A percentile compares a stretch with the other conserved stretches of the same genome.
phyloP scores from a whole-genome alignment of 495 filamentous ascomycete species.

The Beverwykella pulmonaria region DNA sequence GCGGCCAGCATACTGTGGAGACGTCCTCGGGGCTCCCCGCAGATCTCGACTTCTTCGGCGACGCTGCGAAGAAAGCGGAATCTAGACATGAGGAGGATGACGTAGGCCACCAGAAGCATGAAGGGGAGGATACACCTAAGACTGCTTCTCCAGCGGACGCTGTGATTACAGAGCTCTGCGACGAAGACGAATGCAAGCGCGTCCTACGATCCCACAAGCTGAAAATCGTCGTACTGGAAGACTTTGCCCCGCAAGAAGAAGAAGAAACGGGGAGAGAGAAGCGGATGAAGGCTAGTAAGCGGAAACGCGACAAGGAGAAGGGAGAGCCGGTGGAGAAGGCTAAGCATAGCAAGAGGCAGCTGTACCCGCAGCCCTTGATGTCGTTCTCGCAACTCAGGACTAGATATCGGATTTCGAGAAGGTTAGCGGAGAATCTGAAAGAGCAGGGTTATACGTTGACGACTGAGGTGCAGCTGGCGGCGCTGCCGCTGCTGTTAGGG shows the following conservation, averaged over 20 bases:
- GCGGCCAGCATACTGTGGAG: slow-evolving; percentile 27
- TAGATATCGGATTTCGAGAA: slow-evolving; percentile 67
- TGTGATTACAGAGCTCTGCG: slow-evolving; percentile 9
- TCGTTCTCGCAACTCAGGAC: slow-evolving; percentile 73
- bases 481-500: slow-evolving; percentile 74
- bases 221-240: slow-evolving; percentile 73
- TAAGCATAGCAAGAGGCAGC: slow-evolving; percentile 55
- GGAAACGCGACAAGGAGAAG: slow-evolving; percentile 38
- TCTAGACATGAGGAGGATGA: slow-evolving; percentile 8
- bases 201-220: slow-evolving; percentile 82
- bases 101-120: neutral
- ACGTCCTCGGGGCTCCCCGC: slow-evolving; percentile 9
- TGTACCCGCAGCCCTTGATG: slow-evolving; percentile 76
- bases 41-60: slow-evolving; percentile 46
- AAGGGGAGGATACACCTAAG: neutral
- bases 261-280: slow-evolving; percentile 24
- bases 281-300: slow-evolving; percentile 50
- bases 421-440: slow-evolving; percentile 76
- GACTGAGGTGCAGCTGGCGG: slow-evolving; percentile 91
- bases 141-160: neutral
- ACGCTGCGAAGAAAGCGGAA: neutral
- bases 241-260: slow-evolving; percentile 9
- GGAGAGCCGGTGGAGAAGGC: slow-evolving; percentile 54
- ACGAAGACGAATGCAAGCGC: slow-evolving; percentile 68
- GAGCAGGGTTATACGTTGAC: slow-evolving; percentile 81